Conservation (phyloP, 768 basidiomycete species). For the Tubosaeta sp. region DNA sequence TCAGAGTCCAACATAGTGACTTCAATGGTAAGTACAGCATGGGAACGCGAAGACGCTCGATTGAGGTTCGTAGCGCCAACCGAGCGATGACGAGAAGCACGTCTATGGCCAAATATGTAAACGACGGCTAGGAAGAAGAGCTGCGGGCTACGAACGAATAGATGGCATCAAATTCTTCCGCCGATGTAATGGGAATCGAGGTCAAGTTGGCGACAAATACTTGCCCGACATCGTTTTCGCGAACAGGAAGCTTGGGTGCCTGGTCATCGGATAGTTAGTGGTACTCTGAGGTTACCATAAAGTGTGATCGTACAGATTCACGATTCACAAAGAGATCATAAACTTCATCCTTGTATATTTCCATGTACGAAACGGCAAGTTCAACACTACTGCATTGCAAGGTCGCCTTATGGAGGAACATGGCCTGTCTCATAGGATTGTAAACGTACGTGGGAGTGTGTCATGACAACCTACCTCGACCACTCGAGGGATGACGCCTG, state of each 20-base stretch:
- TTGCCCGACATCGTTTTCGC: constrained; percentile 49
- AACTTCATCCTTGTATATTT: constrained; percentile 89
- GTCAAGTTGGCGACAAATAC: constrained; percentile 54
- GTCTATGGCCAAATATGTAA: constrained; percentile 35
- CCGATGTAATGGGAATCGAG: constrained; percentile 33
- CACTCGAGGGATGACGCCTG: constrained; percentile 83
- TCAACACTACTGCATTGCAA: constrained; percentile 41
- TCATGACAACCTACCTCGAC: constrained; percentile 52
- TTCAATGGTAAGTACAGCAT: constrained; percentile 79
- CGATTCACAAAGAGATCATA: constrained; percentile 79
- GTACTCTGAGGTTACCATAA: not conserved
- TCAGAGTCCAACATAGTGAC: constrained; percentile 53
- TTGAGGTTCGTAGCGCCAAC: constrained; percentile 87
- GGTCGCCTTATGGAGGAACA: constrained; percentile 48
- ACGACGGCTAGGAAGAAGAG: not conserved
- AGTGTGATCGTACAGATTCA: constrained; percentile 48
- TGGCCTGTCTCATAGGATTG: constrained; percentile 36
- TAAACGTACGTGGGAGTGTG: not conserved
- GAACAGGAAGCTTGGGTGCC: constrained; percentile 52
- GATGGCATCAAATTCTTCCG: constrained; percentile 44
- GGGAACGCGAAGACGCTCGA: constrained; percentile 79
- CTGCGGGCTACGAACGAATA: constrained; percentile 39
- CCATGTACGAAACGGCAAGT: constrained; percentile 71
- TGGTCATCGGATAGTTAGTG: constrained; percentile 9
- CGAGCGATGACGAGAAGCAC: constrained; percentile 72